Evolutionary conservation across 768 basidiomycete species (phyloP).

Genomic region (Cystobasidium ongulense): DNA sequence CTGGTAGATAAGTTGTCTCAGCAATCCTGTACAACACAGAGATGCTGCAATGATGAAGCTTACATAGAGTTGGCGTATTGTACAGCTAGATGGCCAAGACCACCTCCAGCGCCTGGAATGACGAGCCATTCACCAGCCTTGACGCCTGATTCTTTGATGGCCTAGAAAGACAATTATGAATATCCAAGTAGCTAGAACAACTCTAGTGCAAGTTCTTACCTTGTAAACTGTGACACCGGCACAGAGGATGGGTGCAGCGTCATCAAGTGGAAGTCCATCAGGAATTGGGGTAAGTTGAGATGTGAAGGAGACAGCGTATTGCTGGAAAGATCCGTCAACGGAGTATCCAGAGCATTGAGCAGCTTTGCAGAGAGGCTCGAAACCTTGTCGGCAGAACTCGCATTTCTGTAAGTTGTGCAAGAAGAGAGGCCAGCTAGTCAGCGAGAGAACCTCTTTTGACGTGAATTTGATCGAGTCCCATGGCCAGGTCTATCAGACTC

Average conservation of each 20-base stretch:
- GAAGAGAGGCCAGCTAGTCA: slow-evolving; percentile 41
- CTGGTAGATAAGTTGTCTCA: slow-evolving; percentile 59
- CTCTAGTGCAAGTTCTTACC: slow-evolving; percentile 10
- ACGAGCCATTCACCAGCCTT: slow-evolving; percentile 66
- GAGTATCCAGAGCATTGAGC: slow-evolving; percentile 56
- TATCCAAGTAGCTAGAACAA: slow-evolving; percentile 46
- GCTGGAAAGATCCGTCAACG: slow-evolving; percentile 52
- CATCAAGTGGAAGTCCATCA: slow-evolving; percentile 51
- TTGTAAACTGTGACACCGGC: slow-evolving; percentile 45
- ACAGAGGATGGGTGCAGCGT: slow-evolving; percentile 66
- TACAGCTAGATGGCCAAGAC: slow-evolving; percentile 52
- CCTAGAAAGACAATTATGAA: slow-evolving; percentile 62
- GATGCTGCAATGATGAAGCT: slow-evolving; percentile 47
- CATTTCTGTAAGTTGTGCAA: slow-evolving; percentile 54
- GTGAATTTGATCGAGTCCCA: slow-evolving; percentile 52
- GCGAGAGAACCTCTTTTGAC: slow-evolving; percentile 42
- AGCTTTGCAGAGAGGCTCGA: slow-evolving; percentile 42
- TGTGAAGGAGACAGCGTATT: slow-evolving; percentile 53
- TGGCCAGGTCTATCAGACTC: slow-evolving; percentile 47
- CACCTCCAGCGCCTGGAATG: slow-evolving; percentile 47
- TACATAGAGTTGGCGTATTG: slow-evolving; percentile 59
- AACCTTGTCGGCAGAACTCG: slow-evolving; percentile 40
- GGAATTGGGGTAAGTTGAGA: slow-evolving; percentile 73
- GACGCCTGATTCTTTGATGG: slow-evolving; percentile 63
- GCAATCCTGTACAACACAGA: neutral